Base-by-base conservation (phyloP, 805 yeast genomes). In the Kodamaea nitidulidarum region DNA sequence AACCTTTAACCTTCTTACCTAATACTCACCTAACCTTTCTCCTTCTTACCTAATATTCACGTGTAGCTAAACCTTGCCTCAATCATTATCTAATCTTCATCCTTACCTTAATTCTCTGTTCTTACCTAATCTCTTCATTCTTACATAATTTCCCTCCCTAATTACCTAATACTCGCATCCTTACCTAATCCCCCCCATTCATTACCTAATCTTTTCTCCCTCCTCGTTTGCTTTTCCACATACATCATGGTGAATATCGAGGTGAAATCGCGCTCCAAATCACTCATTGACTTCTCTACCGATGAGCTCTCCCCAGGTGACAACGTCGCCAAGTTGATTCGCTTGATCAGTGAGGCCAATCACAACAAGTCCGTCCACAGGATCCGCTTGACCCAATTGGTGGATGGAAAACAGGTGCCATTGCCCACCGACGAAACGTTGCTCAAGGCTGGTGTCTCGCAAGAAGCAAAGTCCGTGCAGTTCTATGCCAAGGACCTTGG, bases 401-500 rank as follows among this genome's bases (percentile, higher is more conserved):
- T 55, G 15, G 61, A 55, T 24, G 41, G 41, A 10, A 61, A 60
- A 44, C 68, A 73, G 42, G 53, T 61, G 11, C 73, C 80, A 3
- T 59, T 80, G 54, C 69, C 68, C 41, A 52, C 62, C 16, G 65
- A 65, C 29, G 67, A 69, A 38, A 58, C 75, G 12, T 62, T 82
- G 29, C 60, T 56, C 22, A 69, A 62, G n/a, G 73, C 72, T 42
- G 76, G 76, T 1, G 54, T 67, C 30, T 62, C 64, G 15, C 64
- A 59, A 8, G 60, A 55, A 0, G 53, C 52, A 9, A 30, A 36
- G 25, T 29, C 28, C 18, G 29, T 30, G 32, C 46, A 63, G 10
- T 66, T 88, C 10, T 76, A 65, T 47, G 84, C 84, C 40, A 90
- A 91, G 60, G 98, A 91, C 56, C 69, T 91, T 45, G 98, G 98